Evolutionary conservation across 306 rosid genomes (phyloP), one percentile per base, ranked within the genome.

Genomic region (Cicer yamashitae): DNA sequence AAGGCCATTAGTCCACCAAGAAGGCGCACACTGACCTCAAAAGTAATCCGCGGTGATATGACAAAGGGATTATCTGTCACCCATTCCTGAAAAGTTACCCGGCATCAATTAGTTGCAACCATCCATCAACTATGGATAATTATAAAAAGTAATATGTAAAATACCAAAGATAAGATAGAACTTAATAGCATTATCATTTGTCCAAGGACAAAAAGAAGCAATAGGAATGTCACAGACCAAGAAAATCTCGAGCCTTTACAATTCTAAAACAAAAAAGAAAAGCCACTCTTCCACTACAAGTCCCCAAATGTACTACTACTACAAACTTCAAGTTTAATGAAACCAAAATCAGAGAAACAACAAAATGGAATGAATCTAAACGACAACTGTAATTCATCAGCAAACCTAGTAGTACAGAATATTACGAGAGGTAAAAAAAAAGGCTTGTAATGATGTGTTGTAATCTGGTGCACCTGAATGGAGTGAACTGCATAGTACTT

Each of bases 1-100:
- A 96, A 77, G 57, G 99, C 99, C 99, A 96, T 96, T 75, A 96
- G 83, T 71, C 99, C 99, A 66, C 99, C 99, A 44, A 96, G 97
- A 81, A 96, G 98, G 60, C 99, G 97, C 82, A 96, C 99, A 10
- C 98, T 96, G 77, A 96, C 99, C 88, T 92, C 99, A 82, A 96
- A 96, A 83, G 96, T 96, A 86, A 96, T 96, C 89, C 99, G 89
- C 63, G 99, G 98, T 67, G 99, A 96, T 78, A 96, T 96, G 71
- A 96, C 96, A 86, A 92, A 96, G 20, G 99, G 98, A 79, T 57
- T 89, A 67, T 96, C 99, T 4, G 96, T 96, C 80, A 96, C 96
- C 99, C 98, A 96, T 86, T 96, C 99, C 99, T 96, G 92, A 74
- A 71, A 80, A 57, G 58, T 63, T 54, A 78, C 3, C 74, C 64